Base-by-base conservation (phyloP, 768 basidiomycete species). In the Amanita polypyramis region DNA sequence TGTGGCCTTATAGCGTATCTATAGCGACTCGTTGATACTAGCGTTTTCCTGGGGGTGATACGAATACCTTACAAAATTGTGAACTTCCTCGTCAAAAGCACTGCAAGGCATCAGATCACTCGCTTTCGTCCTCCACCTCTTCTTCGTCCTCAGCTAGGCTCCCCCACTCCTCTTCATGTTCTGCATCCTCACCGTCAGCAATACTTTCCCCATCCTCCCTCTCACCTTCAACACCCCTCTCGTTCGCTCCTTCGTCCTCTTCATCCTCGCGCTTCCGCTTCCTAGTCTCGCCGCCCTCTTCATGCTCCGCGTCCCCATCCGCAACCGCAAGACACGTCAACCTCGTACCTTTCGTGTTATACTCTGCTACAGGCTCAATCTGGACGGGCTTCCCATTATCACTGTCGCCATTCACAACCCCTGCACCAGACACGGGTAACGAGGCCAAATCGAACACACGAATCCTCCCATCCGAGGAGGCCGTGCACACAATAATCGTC, bases 381-480 rank as follows among this genome's bases (percentile, higher is more conserved):
- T 73, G 62, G 14, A 61, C 57, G 35, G 60, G 51, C 20, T 47
- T 54, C 39, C 29, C 32, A 19, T 8, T 6, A 17, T n/a, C 10
- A 19, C 30, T 30, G 7, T 29, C 29, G 3, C 45, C 21, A 19
- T 17, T 19, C 10, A n/a, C n/a, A n/a, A n/a, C n/a, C n/a, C n/a
- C n/a, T n/a, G 29, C 5, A 15, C 55, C 52, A 36, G 3, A 23
- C 19, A 11, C 38, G 14, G 19, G 79, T 72, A 3, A 85, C 56
- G 5, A 62, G 57, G 74, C 71, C 48, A 91, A 65, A 60, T 93
- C 83, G 62, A 82, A 92, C 15, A 93, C 58, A 53, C 80, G 76
- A 48, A 93, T 76, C 50, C 79, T 78, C 5, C 96, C 96, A 51
- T 98, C 96, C 0, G 95, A 96, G 0, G 93, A 97, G 12, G 79